Evolutionary conservation across 331 rosid species (phyloP).

Genomic region (Quercus phellos): DNA sequence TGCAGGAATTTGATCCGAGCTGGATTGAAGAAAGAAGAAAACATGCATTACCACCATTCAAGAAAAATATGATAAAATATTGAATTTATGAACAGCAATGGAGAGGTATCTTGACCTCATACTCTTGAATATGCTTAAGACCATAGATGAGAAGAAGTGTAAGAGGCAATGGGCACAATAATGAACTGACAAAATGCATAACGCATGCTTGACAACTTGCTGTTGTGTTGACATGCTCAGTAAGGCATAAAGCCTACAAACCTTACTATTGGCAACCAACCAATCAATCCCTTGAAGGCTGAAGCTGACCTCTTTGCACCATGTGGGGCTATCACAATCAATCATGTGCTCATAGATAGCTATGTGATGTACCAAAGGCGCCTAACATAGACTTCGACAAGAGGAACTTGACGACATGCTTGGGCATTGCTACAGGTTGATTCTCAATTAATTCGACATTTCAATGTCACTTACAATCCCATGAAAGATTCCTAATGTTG

Average conservation of each 20-base stretch:
- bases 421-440: no score
- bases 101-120: slow-evolving; percentile 36
- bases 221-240: slow-evolving; percentile 17
- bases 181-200: slow-evolving; percentile 29
- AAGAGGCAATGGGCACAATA: slow-evolving; percentile 22
- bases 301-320: background rate
- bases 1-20: background rate
- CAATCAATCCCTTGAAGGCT: background rate
- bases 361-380: background rate
- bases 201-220: slow-evolving; percentile 28
- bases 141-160: background rate
- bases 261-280: slow-evolving; percentile 31
- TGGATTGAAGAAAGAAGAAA: background rate
- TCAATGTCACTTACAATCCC: background rate
- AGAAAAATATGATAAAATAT: background rate
- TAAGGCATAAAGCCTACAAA: slow-evolving; percentile 1
- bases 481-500: no score
- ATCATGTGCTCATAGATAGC: background rate
- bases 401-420: background rate
- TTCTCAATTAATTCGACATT: background rate
- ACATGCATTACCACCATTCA: background rate
- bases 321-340: background rate
- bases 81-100: slow-evolving; percentile 21
- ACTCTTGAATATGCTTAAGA: slow-evolving; percentile 7
- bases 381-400: background rate